A percentile compares a stretch with the other conserved stretches of the same genome.
Evolutionary conservation across 2,329 filamentous ascomycete genomes (phyloP).

Genomic region (Zasmidium angulare): DNA sequence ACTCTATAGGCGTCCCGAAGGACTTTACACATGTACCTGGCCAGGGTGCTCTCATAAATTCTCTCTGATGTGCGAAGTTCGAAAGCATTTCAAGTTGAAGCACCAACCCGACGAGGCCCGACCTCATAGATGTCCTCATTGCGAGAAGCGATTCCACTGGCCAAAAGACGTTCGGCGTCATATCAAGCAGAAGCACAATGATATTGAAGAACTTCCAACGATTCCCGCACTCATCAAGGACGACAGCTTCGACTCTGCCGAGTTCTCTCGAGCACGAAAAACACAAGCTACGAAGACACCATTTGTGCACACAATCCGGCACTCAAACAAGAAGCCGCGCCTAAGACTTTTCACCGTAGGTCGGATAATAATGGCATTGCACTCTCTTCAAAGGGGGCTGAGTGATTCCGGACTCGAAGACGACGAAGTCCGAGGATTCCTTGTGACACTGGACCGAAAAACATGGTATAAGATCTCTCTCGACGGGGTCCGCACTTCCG

Average conservation of each 20-base stretch:
- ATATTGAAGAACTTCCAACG: neutral
- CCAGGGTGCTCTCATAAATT: neutral
- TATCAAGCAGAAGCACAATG: constrained; percentile 11
- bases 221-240: neutral
- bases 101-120: constrained; percentile 1
- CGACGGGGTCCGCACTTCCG: neutral
- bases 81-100: constrained; percentile 11
- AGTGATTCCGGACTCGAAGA: neutral
- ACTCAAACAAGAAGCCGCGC: neutral
- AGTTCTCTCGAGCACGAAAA: too few species aligned
- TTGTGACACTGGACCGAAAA: neutral
- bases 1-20: neutral
- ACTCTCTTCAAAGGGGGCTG: neutral
- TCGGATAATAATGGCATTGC: neutral
- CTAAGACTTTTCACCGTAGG: neutral
- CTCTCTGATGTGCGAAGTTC: neutral
- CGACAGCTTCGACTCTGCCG: neutral
- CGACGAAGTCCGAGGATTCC: neutral
- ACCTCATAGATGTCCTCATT: constrained; percentile 8
- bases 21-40: neutral
- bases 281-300: neutral
- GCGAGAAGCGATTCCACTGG: constrained; percentile 6
- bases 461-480: neutral
- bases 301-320: neutral
- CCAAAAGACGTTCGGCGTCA: constrained; percentile 19